phyloP scores from a whole-genome alignment of 352 stramenopile species.

The Globisporangium paddicum region DNA sequence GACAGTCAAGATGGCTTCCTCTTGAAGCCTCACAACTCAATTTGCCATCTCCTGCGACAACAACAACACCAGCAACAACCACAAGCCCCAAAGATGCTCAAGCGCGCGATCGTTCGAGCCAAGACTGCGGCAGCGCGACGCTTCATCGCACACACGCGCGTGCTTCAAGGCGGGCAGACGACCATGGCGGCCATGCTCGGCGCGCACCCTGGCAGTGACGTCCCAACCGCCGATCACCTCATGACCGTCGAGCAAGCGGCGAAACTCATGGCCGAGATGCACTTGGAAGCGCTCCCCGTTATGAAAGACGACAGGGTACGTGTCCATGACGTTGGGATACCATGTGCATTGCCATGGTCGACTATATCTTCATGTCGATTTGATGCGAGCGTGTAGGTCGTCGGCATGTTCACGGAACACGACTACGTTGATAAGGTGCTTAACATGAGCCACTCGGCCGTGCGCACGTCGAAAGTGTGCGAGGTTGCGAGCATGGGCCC shows the following conservation, averaged over 20 bases:
- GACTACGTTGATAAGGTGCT: slow-evolving; percentile 48
- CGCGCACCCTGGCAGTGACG: background rate
- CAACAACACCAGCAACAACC: background rate
- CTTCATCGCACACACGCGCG: slow-evolving; percentile 8
- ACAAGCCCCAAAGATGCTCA: slow-evolving; percentile 2
- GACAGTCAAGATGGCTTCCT: background rate
- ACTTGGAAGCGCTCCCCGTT: slow-evolving; percentile 29
- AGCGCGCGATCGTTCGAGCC: slow-evolving; percentile 6
- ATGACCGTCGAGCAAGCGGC: slow-evolving; percentile 29
- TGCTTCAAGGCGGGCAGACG: slow-evolving; percentile 8
- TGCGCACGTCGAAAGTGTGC: slow-evolving; percentile 21
- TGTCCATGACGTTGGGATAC: background rate
- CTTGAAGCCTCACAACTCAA: slow-evolving; percentile 3
- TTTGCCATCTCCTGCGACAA: background rate
- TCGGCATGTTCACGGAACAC: slow-evolving; percentile 37
- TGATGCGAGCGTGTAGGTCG: slow-evolving; percentile 7
- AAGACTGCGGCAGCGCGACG: background rate
- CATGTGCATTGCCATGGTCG: background rate
- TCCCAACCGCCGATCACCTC: slow-evolving; percentile 25
- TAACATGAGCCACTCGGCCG: slow-evolving; percentile 23
- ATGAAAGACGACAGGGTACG: slow-evolving; percentile 29
- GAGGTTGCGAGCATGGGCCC: slow-evolving; percentile 34
- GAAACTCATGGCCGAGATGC: slow-evolving; percentile 31
- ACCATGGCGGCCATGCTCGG: slow-evolving; percentile 8
- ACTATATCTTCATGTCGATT: background rate